Evolutionary conservation across 805 yeast species (phyloP).

Genomic region (Yamadazyma ubonensis): DNA sequence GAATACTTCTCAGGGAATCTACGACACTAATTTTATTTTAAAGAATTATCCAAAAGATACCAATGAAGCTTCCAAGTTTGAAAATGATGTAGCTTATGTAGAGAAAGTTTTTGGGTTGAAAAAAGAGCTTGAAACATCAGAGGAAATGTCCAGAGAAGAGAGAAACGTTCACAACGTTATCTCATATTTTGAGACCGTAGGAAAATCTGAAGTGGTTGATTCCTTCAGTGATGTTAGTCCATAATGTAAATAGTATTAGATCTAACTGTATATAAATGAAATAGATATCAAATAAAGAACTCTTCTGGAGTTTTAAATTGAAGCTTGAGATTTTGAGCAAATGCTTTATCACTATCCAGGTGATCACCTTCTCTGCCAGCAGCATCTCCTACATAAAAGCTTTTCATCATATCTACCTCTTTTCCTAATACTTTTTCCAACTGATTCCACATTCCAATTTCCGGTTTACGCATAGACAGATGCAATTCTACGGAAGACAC

Average conservation of each 20-base stretch:
- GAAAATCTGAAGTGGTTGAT: constrained; percentile 36
- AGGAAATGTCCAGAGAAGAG: constrained; percentile 16
- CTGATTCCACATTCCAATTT: constrained; percentile 70
- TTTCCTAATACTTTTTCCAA: constrained; percentile 40
- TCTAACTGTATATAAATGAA: constrained; percentile 33
- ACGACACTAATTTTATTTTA: constrained; percentile 49
- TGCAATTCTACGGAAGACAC: constrained; percentile 29
- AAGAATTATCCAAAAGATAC: constrained; percentile 60
- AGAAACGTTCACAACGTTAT: constrained; percentile 46
- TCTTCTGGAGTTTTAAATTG: constrained; percentile 73
- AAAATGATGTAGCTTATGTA: constrained; percentile 60
- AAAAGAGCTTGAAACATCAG: constrained; percentile 24
- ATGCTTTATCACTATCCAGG: constrained; percentile 72
- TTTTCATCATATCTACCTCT: constrained; percentile 39
- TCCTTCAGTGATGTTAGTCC: constrained; percentile 19
- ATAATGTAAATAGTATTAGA: not conserved
- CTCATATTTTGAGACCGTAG: constrained; percentile 67
- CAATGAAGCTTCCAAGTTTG: constrained; percentile 69
- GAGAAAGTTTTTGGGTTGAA: constrained; percentile 38
- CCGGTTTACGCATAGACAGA: constrained; percentile 65
- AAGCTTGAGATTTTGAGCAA: constrained; percentile 60
- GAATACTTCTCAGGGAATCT: constrained; percentile 37
- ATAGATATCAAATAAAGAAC: constrained; percentile 33
- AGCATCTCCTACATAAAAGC: constrained; percentile 91
- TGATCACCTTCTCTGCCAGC: constrained; percentile 82